Conservation (phyloP, 176 grass and related monocot genomes). For the Thinopyrum elongatum region DNA sequence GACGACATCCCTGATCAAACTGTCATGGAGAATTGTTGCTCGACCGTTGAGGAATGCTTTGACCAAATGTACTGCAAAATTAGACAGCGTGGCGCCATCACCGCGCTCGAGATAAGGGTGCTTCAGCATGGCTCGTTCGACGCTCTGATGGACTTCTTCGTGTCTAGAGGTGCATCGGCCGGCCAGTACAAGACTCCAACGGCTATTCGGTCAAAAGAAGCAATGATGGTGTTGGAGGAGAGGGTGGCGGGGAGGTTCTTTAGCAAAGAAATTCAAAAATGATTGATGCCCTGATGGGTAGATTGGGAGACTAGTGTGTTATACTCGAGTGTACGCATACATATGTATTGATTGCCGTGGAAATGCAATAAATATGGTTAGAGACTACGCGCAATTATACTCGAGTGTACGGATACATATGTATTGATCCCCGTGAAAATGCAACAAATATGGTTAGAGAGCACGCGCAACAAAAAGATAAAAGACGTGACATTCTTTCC, state of each 20-base stretch:
- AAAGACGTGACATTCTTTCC: too few species aligned
- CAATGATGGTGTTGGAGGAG: not conserved
- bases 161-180: not conserved
- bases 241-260: constrained; percentile 1
- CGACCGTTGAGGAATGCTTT: not conserved
- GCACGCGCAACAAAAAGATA: too few species aligned
- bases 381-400: too few species aligned
- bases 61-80: not conserved
- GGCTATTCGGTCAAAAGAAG: not conserved
- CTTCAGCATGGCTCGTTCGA: not conserved
- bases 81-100: not conserved
- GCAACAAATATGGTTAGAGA: too few species aligned
- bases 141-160: constrained; percentile 17
- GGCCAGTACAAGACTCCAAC: constrained; percentile 10
- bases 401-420: too few species aligned
- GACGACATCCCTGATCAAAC: not conserved
- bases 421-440: too few species aligned
- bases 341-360: too few species aligned
- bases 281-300: too few species aligned
- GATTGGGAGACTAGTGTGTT: too few species aligned
- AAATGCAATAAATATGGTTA: too few species aligned
- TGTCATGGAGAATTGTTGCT: constrained; percentile 3
- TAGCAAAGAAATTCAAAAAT: not conserved
- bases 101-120: not conserved
- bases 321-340: too few species aligned